Percentiles rank a stretch among this genome's conserved stretches.
phyloP scores from a whole-genome alignment of 2,329 filamentous ascomycete species.

The Amphichorda felina region DNA sequence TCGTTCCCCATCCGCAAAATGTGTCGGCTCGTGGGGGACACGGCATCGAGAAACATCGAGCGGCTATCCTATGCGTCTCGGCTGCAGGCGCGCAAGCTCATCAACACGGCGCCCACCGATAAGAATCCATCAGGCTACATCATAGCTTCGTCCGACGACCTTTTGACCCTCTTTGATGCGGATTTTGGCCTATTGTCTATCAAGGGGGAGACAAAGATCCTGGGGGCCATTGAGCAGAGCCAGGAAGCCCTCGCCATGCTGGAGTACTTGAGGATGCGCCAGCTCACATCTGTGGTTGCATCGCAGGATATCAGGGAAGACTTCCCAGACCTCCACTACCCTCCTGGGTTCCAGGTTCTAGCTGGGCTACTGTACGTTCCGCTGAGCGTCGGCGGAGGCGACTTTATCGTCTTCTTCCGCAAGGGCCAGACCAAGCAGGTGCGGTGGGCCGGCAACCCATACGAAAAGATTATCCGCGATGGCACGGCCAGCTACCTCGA shows the following conservation, averaged over 20 bases:
- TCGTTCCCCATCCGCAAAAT: slow-evolving; percentile 87
- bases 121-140: slow-evolving; percentile 83
- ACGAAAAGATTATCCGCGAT: slow-evolving; percentile 63
- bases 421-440: slow-evolving; percentile 63
- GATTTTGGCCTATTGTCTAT: slow-evolving; percentile 82
- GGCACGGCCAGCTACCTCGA: slow-evolving; percentile 66
- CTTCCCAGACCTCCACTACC: slow-evolving; percentile 71
- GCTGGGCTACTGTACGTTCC: slow-evolving; percentile 76
- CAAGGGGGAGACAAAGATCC: slow-evolving; percentile 75
- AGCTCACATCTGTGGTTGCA: slow-evolving; percentile 61
- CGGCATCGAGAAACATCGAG: slow-evolving; percentile 78
- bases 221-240: slow-evolving; percentile 62
- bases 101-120: slow-evolving; percentile 72
- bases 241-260: slow-evolving; percentile 77
- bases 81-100: slow-evolving; percentile 75
- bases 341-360: slow-evolving; percentile 66
- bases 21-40: slow-evolving; percentile 79
- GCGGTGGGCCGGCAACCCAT: slow-evolving; percentile 80
- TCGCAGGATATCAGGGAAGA: slow-evolving; percentile 66
- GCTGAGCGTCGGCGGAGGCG: slow-evolving; percentile 59
- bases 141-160: slow-evolving; percentile 75
- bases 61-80: slow-evolving; percentile 75
- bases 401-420: slow-evolving; percentile 91
- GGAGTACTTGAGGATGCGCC: slow-evolving; percentile 71
- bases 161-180: slow-evolving; percentile 74